phyloP scores from a whole-genome alignment of 202 grass and related monocot species.

The Carex sylvatica region DNA sequence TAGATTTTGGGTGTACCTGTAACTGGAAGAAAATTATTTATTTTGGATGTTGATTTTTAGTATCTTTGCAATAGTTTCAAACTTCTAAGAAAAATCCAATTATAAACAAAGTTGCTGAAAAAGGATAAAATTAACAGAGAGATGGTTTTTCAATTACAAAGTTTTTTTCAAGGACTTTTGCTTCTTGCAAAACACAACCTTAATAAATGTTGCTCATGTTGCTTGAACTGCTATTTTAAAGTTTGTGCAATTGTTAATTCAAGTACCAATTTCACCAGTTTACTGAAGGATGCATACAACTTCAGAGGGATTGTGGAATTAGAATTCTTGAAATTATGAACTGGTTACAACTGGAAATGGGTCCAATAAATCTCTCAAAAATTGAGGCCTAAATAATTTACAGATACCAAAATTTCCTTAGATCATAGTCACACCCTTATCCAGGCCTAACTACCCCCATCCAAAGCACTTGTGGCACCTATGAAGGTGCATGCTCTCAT shows the following conservation, averaged over 20 bases:
- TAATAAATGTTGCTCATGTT: too few relatives aligned
- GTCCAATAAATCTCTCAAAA: background rate
- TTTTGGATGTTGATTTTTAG: background rate
- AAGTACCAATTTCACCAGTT: background rate
- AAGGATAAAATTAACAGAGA: too few relatives aligned
- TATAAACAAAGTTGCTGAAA: too few relatives aligned
- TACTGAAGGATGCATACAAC: background rate
- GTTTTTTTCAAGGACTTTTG: too few relatives aligned
- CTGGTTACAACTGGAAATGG: background rate
- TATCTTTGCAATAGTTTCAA: too few relatives aligned
- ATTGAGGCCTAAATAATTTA: background rate
- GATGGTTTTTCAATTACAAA: too few relatives aligned
- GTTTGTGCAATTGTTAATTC: background rate
- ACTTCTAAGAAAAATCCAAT: too few relatives aligned
- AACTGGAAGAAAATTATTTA: too few relatives aligned
- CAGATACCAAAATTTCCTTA: background rate
- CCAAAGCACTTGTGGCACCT: background rate
- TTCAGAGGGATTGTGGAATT: background rate
- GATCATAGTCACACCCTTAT: background rate
- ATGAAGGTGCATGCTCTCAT: background rate
- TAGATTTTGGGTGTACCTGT: background rate
- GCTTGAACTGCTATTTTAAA: background rate
- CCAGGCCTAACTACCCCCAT: constrained; percentile 5
- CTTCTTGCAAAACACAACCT: too few relatives aligned
- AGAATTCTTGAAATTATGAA: background rate